Evolutionary conservation across 306 rosid species (phyloP), one percentile per base, ranked within the genome.

Genomic region (Lablab purpureus): DNA sequence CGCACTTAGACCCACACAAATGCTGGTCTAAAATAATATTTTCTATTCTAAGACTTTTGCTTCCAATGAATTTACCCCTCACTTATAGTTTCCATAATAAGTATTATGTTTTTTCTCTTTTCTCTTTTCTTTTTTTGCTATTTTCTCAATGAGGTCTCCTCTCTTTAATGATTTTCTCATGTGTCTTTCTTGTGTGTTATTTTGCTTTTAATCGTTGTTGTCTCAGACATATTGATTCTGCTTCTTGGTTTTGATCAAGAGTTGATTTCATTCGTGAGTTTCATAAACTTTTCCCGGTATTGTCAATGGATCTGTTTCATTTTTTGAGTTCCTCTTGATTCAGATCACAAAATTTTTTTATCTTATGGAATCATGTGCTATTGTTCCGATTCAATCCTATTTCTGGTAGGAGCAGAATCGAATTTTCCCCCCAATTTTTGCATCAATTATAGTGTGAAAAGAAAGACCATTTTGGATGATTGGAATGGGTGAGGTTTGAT

Each of bases 181-280:
- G n/a, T n/a, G n/a, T n/a, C n/a, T n/a, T n/a, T n/a, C n/a, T n/a
- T n/a, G n/a, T n/a, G 40, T 77, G 37, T 55, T 70, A 56, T 85
- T 81, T 62, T 43, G 81, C 65, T 83, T 79, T 63, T 41, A 72
- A 67, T 83, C 67, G 58, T 79, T 70, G 63, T 74, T 74, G 67
- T 37, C 11, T 54, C 30, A 25, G 18, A 75, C 25, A 43, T 10
- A 49, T 56, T 22, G 18, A 63, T 81, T 78, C 15, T 83, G 41
- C 54, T 77, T 40, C 66, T 49, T 64, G 71, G 25, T 58, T 65
- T 47, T 25, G 17, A 80, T 73, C 76, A 85, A 82, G 82, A 40
- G 73, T 78, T 65, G 73, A 82, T 64, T 76, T 43, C 56, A 73
- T 67, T 81, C 50, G 50, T 68, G 64, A 77, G 56, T 78, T 5